Evolutionary conservation across 768 basidiomycete genomes (phyloP), one percentile per base, ranked within the genome.

Genomic region (Pleurotus djamor): DNA sequence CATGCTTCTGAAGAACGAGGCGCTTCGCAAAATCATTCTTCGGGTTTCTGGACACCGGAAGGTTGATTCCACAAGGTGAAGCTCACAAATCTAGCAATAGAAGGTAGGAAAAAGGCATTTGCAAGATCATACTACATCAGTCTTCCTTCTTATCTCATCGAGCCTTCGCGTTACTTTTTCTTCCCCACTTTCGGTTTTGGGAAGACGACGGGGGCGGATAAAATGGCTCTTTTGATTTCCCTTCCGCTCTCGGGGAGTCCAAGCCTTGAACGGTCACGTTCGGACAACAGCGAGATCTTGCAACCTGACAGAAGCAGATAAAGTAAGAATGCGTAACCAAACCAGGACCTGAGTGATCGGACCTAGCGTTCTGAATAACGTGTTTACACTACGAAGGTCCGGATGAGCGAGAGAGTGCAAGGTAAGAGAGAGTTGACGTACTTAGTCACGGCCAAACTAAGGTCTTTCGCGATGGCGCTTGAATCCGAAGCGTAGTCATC

Each of bases 401-500:
- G 37, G 21, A 60, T 21, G 45, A 50, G 55, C 47, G 44, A 38
- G 0, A n/a, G 50, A 49, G 38, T 7, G 10, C 41, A 34, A 41
- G 38, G 17, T 50, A 47, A 35, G 38, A 21, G n/a, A 13, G 21
- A 28, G 21, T 43, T 16, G 10, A 76, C 91, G 62, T 66, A 96
- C 95, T 84, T 86, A 5, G 77, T 54, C 9, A 81, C 66, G 3
- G 82, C 68, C 78, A 93, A 82, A 62, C 80, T 84, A 5, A 98
- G 72, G 72, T 97, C 96, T 5, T 79, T 75, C 2, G 94, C 91
- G 36, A 97, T 73, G 33, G 81, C 67, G 1, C 79, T 75, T 0
- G 87, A 79, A 62, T 97, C 88, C 0, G 87, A 83, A 0, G 86
- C 84, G 65, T 84, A 96, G 56, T 86, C 83, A 63, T 97, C 94